Conservation (phyloP, 164 flowering plant genomes). For the Magnolia sinica region DNA sequence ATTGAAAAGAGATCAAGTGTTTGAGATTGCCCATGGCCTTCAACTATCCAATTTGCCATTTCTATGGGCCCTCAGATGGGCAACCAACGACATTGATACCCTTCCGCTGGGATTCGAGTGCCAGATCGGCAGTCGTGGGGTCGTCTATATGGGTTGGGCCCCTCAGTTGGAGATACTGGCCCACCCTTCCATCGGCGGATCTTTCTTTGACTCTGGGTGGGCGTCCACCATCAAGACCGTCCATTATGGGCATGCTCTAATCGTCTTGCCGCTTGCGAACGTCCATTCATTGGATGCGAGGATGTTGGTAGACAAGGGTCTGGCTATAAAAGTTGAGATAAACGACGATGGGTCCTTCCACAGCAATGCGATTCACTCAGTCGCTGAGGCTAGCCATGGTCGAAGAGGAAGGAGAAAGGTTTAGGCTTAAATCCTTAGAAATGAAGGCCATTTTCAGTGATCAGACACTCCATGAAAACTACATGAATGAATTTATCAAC, state of each 20-base stretch:
- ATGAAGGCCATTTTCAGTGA: too few relatives aligned
- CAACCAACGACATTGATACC: neutral
- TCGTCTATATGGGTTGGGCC: slow-evolving; percentile 43
- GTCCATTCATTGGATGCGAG: too few relatives aligned
- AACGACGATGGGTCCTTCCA: too few relatives aligned
- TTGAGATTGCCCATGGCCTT: slow-evolving; percentile 53
- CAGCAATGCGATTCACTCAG: too few relatives aligned
- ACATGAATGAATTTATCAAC: too few relatives aligned
- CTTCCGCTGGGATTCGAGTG: slow-evolving; percentile 38
- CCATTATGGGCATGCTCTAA: slow-evolving; percentile 33
- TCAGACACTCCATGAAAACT: too few relatives aligned
- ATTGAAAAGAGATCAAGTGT: slow-evolving; percentile 27
- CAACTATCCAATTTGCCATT: slow-evolving; percentile 51
- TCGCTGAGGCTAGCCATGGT: too few relatives aligned
- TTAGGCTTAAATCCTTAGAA: too few relatives aligned
- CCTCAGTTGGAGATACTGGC: slow-evolving; percentile 50
- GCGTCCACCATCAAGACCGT: slow-evolving; percentile 55
- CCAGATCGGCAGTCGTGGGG: slow-evolving; percentile 28
- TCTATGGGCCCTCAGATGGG: slow-evolving; percentile 43
- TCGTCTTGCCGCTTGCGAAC: slow-evolving; percentile 38
- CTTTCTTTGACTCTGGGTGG: slow-evolving; percentile 64
- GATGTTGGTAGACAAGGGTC: too few relatives aligned
- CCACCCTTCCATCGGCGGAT: slow-evolving; percentile 49
- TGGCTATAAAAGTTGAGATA: too few relatives aligned
- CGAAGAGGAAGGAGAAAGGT: too few relatives aligned